A percentile compares a stretch with the other conserved stretches of the same genome.
phyloP scores from a whole-genome alignment of 2,329 filamentous ascomycete species.

The Didymella arachidicola region DNA sequence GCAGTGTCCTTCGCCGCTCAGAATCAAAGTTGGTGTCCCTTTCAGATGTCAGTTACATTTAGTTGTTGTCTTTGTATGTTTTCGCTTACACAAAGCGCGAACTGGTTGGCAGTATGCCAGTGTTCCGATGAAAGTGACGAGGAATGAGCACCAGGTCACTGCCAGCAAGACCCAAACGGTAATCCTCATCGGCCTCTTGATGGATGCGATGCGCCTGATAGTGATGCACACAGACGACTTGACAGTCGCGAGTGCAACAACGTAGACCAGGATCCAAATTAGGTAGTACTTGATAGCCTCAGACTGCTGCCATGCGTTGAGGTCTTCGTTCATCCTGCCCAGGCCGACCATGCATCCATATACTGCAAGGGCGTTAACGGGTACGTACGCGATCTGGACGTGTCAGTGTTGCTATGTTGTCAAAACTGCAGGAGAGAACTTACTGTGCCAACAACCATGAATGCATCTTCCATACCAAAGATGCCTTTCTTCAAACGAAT shows the following conservation, averaged over 20 bases:
- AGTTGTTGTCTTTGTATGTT: background rate
- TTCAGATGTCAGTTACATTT: background rate
- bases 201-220: conserved; percentile 34
- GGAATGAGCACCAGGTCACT: conserved; percentile 32
- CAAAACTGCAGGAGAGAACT: background rate
- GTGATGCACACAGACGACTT: conserved; percentile 38
- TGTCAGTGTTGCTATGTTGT: background rate
- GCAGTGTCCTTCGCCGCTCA: conserved; percentile 26
- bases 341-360: conserved; percentile 31
- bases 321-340: conserved; percentile 25
- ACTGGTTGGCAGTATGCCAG: conserved; percentile 31
- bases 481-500: conserved; percentile 26
- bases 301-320: conserved; percentile 31
- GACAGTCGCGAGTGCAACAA: conserved; percentile 32
- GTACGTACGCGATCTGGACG: conserved; percentile 25
- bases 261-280: conserved; percentile 37
- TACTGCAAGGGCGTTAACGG: conserved; percentile 25
- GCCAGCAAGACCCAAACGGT: conserved; percentile 26
- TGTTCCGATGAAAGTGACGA: conserved; percentile 33
- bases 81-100: conserved; percentile 15
- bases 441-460: conserved; percentile 29
- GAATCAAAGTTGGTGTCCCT: conserved; percentile 23
- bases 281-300: conserved; percentile 35
- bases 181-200: conserved; percentile 25
- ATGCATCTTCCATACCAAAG: conserved; percentile 30